A percentile compares a stretch with the other conserved stretches of the same genome.
phyloP scores from a whole-genome alignment of 2,329 filamentous ascomycete genomes.

The Thyridium curvatum region DNA sequence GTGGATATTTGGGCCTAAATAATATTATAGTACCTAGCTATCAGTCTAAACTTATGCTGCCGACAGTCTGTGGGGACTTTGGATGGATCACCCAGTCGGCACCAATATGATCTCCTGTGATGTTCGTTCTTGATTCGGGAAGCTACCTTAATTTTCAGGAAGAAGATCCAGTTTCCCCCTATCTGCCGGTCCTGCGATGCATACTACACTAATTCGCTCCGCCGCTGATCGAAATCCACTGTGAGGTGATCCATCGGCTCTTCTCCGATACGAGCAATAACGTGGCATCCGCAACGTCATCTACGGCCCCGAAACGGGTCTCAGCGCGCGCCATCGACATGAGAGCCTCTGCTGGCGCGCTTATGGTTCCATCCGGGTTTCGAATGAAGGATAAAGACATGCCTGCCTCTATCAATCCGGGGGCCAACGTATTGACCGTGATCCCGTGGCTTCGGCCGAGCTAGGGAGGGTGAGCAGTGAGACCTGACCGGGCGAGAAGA shows the following conservation, averaged over 20 bases:
- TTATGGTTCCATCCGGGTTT: conserved; percentile 3
- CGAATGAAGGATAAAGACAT: conserved; percentile 4
- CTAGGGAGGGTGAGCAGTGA: conserved; percentile 2
- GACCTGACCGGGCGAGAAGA: neutral
- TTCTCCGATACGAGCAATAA: conserved; percentile 22
- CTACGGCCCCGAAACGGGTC: conserved; percentile 13
- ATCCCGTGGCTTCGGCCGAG: conserved; percentile 20
- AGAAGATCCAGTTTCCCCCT: too few relatives aligned
- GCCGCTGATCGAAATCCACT: conserved; percentile 22
- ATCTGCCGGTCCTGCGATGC: too few relatives aligned
- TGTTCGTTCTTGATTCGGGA: too few relatives aligned
- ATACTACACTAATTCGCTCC: conserved; percentile 12
- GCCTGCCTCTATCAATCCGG: conserved; percentile 21
- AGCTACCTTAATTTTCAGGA: too few relatives aligned
- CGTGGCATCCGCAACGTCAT: conserved; percentile 23
- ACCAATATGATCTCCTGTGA: too few relatives aligned
- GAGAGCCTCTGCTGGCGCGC: conserved; percentile 1
- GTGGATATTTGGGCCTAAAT: too few relatives aligned
- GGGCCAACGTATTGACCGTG: conserved; percentile 24
- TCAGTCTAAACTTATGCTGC: too few relatives aligned
- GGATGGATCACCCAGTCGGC: too few relatives aligned
- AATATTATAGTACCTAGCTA: too few relatives aligned
- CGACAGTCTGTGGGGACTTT: too few relatives aligned
- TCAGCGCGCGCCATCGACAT: conserved; percentile 16
- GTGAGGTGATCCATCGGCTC: conserved; percentile 25